These are phyloP conservation scores for Cercophora newfieldiana DNA, from an alignment of 495 filamentous ascomycete genomes.

Conservation along the genomic window DNA sequence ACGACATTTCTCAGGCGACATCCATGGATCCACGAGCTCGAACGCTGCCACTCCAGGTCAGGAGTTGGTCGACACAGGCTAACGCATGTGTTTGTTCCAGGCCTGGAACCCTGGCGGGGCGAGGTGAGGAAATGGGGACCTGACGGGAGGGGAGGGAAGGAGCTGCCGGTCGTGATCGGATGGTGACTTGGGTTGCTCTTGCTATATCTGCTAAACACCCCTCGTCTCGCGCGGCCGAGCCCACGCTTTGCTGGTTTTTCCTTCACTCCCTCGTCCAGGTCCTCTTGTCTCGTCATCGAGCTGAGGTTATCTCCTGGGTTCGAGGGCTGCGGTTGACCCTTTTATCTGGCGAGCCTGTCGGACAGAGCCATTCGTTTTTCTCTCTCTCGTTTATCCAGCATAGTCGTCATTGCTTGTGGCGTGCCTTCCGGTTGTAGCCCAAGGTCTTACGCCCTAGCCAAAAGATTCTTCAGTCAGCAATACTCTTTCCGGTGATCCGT, in stretches of 20 bases:
- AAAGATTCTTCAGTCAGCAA: not conserved
- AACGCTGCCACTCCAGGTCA: not conserved
- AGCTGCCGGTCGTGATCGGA: not conserved
- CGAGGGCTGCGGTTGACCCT: not conserved
- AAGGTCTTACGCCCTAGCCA: not conserved
- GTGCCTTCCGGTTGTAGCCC: not conserved
- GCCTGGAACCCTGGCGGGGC: conserved; percentile 16
- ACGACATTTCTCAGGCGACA: conserved; percentile 17
- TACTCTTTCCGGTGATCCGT: not conserved
- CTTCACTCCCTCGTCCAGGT: not conserved
- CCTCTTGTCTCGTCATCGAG: conserved; percentile 17
- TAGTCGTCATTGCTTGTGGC: not conserved
- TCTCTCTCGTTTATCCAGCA: not conserved
- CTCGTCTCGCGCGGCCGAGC: conserved; percentile 17
- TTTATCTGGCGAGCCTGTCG: not conserved
- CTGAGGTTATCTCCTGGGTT: conserved; percentile 1
- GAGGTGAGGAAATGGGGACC: conserved; percentile 16
- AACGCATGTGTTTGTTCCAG: not conserved
- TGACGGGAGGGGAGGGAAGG: not conserved
- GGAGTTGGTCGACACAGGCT: not conserved
- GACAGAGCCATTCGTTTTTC: conserved; percentile 15
- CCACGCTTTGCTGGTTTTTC: not conserved
- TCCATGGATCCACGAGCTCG: conserved; percentile 2
- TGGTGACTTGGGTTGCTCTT: conserved; percentile 16
- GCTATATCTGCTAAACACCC: conserved; percentile 32